Base-by-base conservation (phyloP, 2,329 filamentous ascomycete species). In the Samsoniella hepiali region DNA sequence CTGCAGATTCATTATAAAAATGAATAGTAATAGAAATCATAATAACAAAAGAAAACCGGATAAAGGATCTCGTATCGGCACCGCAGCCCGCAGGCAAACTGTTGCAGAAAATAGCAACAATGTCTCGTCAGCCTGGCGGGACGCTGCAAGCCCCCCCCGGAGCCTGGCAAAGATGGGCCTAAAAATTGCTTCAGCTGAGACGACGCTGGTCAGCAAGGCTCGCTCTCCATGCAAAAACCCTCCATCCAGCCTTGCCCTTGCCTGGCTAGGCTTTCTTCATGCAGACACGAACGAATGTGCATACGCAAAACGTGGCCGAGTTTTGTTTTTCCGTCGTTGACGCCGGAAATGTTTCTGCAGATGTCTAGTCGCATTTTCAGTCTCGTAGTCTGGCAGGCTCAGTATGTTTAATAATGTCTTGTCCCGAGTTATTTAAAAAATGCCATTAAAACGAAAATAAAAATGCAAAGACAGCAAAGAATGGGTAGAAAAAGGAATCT, bases 131-230 rank as follows among this genome's bases (percentile, higher is more conserved):
- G 45, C 29, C 15, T 53, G 11, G 50, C 36, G 50, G 50, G 29
- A 53, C 50, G 44, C 17, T 36, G 15, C 50, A 32, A 51, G 31
- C 31, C 31, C 31, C n/a, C 32, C 15, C 50, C 32, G 32, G 50
- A 17, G 29, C 36, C 53, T 13, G 4, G 11, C 27, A 36, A 22
- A 40, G 17, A 13, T n/a, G 22, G 8, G 22, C 22, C 53, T 10
- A 15, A 3, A 31, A 15, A 36, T 9, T 5, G 22, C 34, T 31
- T 36, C 36, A 42, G 53, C 53, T 44, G 36, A 7, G 3, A 6
- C 10, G 38, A 29, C 36, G 53, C 53, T 36, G 1, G 53, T 56
- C 53, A 56, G 53, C 53, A 56, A 56, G n/a, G 36, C 53, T 56
- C 53, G 34, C n/a, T 42, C n/a, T 53, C 17, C 22, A 22, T 11